Conservation (phyloP, 306 rosid species). For the Morella rubra region DNA sequence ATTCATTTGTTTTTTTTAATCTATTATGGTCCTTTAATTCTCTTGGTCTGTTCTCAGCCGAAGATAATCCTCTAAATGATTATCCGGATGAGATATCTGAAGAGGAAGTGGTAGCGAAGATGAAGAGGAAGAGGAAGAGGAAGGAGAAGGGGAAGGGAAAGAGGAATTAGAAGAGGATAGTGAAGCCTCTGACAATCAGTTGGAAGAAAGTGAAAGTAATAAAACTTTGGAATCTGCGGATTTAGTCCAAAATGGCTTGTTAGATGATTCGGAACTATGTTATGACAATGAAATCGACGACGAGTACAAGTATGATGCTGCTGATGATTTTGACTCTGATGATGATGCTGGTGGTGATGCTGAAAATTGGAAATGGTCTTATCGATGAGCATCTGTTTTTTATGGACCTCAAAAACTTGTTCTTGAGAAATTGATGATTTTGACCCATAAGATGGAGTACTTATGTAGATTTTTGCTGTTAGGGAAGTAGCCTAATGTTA, state of each 20-base stretch:
- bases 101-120: slow-evolving; percentile 52
- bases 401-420: not conserved
- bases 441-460: not conserved
- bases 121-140: slow-evolving; percentile 1
- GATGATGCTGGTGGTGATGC: slow-evolving; percentile 30
- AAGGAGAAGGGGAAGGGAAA: too few relatives aligned
- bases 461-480: not conserved
- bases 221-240: slow-evolving; percentile 37
- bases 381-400: slow-evolving; percentile 28
- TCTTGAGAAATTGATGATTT: not conserved
- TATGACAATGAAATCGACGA: slow-evolving; percentile 45
- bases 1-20: not conserved
- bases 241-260: slow-evolving; percentile 14
- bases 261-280: slow-evolving; percentile 26
- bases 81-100: slow-evolving; percentile 78
- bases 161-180: slow-evolving; percentile 38
- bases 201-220: slow-evolving; percentile 34
- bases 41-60: slow-evolving; percentile 53
- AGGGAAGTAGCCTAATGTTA: not conserved
- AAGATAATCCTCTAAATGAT: slow-evolving; percentile 67
- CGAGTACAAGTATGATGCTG: too few relatives aligned
- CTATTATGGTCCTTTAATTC: not conserved
- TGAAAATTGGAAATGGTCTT: slow-evolving; percentile 45
- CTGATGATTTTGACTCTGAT: slow-evolving; percentile 14
- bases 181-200: slow-evolving; percentile 47